phyloP scores from a whole-genome alignment of 1,139 yeast species.

The Saccharomyces hybrid region DNA sequence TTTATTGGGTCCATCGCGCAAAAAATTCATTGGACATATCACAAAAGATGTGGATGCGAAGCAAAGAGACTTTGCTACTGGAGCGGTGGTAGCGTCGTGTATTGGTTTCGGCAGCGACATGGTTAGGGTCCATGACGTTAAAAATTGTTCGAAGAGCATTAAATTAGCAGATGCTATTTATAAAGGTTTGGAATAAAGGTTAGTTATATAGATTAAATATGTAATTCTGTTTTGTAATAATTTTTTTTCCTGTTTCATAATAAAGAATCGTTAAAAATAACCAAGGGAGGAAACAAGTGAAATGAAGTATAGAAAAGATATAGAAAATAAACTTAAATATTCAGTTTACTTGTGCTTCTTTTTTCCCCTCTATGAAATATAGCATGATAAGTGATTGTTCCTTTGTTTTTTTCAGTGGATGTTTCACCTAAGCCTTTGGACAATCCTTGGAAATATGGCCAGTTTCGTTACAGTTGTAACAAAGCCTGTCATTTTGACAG shows the following conservation, averaged over 20 bases:
- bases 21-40: slow-evolving; percentile 72
- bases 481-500: slow-evolving; percentile 59
- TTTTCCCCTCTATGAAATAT: slow-evolving; percentile 1
- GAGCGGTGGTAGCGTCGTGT: slow-evolving; percentile 67
- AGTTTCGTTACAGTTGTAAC: slow-evolving; percentile 83
- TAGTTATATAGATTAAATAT: background rate
- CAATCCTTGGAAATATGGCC: slow-evolving; percentile 91
- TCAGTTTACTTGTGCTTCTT: background rate
- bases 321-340: background rate
- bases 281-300: background rate
- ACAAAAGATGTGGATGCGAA: slow-evolving; percentile 43
- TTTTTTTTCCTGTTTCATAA: slow-evolving; percentile 1
- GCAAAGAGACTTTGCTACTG: slow-evolving; percentile 68
- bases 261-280: background rate
- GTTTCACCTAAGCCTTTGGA: slow-evolving; percentile 27
- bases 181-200: slow-evolving; percentile 28
- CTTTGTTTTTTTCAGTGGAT: background rate
- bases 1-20: slow-evolving; percentile 81
- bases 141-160: slow-evolving; percentile 55
- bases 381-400: slow-evolving; percentile 1
- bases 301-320: background rate
- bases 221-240: background rate
- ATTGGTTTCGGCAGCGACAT: slow-evolving; percentile 71
- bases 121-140: slow-evolving; percentile 83
- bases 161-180: slow-evolving; percentile 65